Base-by-base conservation (phyloP, 768 basidiomycete species). In the Suillus spraguei region DNA sequence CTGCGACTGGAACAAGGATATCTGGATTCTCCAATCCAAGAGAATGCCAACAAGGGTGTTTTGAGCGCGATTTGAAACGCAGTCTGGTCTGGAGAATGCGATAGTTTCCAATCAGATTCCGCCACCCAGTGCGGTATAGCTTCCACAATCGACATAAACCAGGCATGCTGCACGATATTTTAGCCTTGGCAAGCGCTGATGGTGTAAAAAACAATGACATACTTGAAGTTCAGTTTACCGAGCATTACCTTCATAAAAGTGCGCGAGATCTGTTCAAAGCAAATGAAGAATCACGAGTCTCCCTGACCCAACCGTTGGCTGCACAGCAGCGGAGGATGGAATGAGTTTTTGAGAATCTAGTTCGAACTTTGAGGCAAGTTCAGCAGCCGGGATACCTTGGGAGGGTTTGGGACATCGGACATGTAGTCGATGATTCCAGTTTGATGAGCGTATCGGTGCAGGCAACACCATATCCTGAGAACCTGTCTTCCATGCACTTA, bases 11-110 rank as follows among this genome's bases (percentile, higher is more conserved):
- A 32, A 52, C 32, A 28, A 52, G 28, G 28, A 28, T 17, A 17
- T 52, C 28, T 17, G 75, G 75, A 20, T 52, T 52, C 16, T 52
- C 28, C 9, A 52, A 52, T 5, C 50, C 50, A 52, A 32, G 50
- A 52, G 50, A 52, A 52, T 52, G 28, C 50, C n/a, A 74, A 64
- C 11, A 52, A 20, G 50, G 50, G 50, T 17, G 79, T 78, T 47
- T 79, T 76, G 59, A 75, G 73, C 14, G 77, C 70, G n/a, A 79
- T 68, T 64, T 79, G 78, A 70, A 78, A 79, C 4, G 79, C 77
- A 17, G 76, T 79, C 59, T 80, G 38, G 7, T 10, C 39, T 17
- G 61, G 59, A n/a, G 61, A 62, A 16, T 5, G 41, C 9, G 63
- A 66, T n/a, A 66, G 28, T 55, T 64, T 65, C 69, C 69, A 70